Percentiles rank a stretch among this genome's conserved stretches.
Evolutionary conservation across 805 yeast genomes (phyloP).

Genomic region (Blastobotrys robertii): DNA sequence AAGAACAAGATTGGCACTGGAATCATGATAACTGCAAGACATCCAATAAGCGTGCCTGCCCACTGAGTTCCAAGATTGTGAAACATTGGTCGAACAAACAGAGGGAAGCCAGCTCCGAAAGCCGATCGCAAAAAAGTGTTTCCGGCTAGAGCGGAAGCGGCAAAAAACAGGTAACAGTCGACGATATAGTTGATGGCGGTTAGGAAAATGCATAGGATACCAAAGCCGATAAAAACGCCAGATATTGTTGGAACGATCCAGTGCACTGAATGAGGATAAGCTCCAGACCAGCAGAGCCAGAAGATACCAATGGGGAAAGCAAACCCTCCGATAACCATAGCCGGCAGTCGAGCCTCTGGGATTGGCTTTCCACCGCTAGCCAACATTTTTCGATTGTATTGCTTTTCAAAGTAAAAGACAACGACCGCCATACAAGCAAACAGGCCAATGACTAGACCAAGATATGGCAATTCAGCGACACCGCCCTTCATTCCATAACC

Average conservation of each 20-base stretch:
- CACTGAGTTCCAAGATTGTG: slow-evolving; percentile 58
- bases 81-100: slow-evolving; percentile 67
- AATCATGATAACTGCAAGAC: slow-evolving; percentile 44
- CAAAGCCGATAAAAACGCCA: slow-evolving; percentile 56
- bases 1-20: slow-evolving; percentile 64
- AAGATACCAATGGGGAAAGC: slow-evolving; percentile 69
- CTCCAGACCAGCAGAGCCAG: slow-evolving; percentile 87
- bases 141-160: slow-evolving; percentile 73
- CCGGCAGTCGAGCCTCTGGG: slow-evolving; percentile 73
- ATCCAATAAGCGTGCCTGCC: slow-evolving; percentile 68
- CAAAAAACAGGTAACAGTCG: slow-evolving; percentile 58
- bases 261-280: slow-evolving; percentile 56
- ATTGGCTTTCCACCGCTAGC: slow-evolving; percentile 47
- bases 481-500: slow-evolving; percentile 55
- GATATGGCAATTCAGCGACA: slow-evolving; percentile 67
- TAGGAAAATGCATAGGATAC: slow-evolving; percentile 57
- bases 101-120: slow-evolving; percentile 62
- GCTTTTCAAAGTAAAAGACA: slow-evolving; percentile 43
- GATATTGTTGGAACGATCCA: slow-evolving; percentile 76
- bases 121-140: slow-evolving; percentile 61
- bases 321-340: slow-evolving; percentile 64
- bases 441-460: slow-evolving; percentile 66
- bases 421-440: slow-evolving; percentile 45
- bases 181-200: slow-evolving; percentile 63
- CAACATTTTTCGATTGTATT: slow-evolving; percentile 38